Conservation (phyloP, 768 basidiomycete species). For the Leccinum ochraceum region DNA sequence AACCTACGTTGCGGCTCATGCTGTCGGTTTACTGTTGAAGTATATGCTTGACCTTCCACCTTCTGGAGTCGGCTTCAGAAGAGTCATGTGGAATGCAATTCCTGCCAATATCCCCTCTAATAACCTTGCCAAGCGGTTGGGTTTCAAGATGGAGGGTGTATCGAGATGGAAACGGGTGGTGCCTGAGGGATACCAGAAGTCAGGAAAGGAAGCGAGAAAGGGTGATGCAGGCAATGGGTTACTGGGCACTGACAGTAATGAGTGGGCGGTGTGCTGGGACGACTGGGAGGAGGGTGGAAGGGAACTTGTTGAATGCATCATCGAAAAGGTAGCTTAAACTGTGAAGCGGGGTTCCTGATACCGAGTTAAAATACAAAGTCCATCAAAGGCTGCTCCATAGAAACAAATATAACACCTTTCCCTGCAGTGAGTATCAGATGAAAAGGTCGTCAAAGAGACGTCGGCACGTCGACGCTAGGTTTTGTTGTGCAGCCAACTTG, state of each 20-base stretch:
- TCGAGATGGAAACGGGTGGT: slow-evolving; percentile 43
- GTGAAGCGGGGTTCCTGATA: background rate
- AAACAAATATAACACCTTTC: background rate
- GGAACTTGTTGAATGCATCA: slow-evolving; percentile 32
- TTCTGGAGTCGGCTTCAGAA: slow-evolving; percentile 43
- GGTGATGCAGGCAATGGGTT: slow-evolving; percentile 28
- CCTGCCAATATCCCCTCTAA: slow-evolving; percentile 38
- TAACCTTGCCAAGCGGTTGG: slow-evolving; percentile 43
- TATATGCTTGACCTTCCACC: slow-evolving; percentile 33
- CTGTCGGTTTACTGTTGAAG: slow-evolving; percentile 36
- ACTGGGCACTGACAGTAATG: slow-evolving; percentile 33
- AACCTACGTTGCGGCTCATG: slow-evolving; percentile 44
- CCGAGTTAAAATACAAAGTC: background rate
- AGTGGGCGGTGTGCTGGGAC: slow-evolving; percentile 44
- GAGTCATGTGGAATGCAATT: slow-evolving; percentile 46
- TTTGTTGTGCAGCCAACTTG: slow-evolving; percentile 47
- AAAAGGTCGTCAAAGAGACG: slow-evolving; percentile 77
- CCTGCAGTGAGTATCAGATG: background rate
- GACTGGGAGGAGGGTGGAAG: slow-evolving; percentile 39
- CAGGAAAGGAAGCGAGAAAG: slow-evolving; percentile 27
- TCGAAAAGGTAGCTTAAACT: slow-evolving; percentile 15
- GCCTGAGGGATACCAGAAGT: slow-evolving; percentile 28
- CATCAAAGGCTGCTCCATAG: background rate
- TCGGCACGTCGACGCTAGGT: slow-evolving; percentile 87
- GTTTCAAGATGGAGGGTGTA: slow-evolving; percentile 46